phyloP scores from a whole-genome alignment of 179 eudicot genomes.

The Spergularia azorica region DNA sequence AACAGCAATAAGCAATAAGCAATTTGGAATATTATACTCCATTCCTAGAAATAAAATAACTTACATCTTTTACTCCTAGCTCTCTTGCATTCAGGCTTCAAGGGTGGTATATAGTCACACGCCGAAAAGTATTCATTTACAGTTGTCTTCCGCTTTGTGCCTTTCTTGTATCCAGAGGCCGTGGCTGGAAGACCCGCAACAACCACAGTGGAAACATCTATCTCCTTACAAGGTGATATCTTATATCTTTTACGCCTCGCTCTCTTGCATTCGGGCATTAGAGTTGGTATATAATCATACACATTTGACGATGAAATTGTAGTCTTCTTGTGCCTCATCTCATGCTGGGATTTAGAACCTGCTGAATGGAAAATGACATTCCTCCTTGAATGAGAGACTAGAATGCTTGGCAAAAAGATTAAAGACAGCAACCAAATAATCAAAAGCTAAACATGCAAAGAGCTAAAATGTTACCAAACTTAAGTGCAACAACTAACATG shows the following conservation, averaged over 20 bases:
- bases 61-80: conserved; percentile 8
- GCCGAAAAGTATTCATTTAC: background rate
- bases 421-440: background rate
- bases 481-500: too few species aligned
- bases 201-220: background rate
- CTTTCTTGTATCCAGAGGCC: background rate
- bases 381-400: background rate
- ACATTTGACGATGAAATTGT: background rate
- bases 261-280: conserved; percentile 20
- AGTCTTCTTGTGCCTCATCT: conserved; percentile 1
- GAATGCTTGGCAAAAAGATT: background rate
- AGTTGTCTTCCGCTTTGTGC: conserved; percentile 6
- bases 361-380: background rate
- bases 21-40: background rate
- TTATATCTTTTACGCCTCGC: conserved; percentile 14
- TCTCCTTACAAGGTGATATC: background rate
- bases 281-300: background rate
- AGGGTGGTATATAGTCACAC: background rate
- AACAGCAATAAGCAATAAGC: background rate
- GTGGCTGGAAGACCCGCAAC: background rate
- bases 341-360: background rate
- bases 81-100: conserved; percentile 11
- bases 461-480: background rate
- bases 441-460: background rate
- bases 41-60: background rate